Evolutionary conservation across 345 rosid genomes (phyloP).

Genomic region (Hibiscus mutabilis): DNA sequence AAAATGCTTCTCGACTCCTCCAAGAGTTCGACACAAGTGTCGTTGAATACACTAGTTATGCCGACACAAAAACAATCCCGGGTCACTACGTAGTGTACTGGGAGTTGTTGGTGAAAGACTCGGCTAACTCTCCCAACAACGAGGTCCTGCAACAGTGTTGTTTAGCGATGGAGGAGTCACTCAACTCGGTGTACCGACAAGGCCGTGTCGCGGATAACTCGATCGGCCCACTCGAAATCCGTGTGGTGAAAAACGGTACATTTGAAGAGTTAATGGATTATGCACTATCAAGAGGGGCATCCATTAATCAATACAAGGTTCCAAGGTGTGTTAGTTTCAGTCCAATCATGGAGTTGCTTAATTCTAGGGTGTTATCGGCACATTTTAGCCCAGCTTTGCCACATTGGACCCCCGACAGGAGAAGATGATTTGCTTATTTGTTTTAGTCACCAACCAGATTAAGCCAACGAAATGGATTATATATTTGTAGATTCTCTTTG

Average conservation of each 20-base stretch:
- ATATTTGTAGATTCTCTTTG: constrained; percentile 18
- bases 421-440: constrained; percentile 7
- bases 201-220: constrained; percentile 78
- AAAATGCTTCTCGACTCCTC: constrained; percentile 49
- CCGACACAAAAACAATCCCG: constrained; percentile 64
- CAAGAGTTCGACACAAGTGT: constrained; percentile 52
- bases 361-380: constrained; percentile 60
- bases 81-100: constrained; percentile 93
- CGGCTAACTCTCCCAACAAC: constrained; percentile 32
- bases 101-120: constrained; percentile 61
- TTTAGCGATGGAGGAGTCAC: constrained; percentile 76
- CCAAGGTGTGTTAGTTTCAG: constrained; percentile 89
- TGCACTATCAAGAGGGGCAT: constrained; percentile 89
- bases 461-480: constrained; percentile 16
- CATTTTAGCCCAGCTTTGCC: constrained; percentile 75
- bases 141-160: constrained; percentile 57
- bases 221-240: constrained; percentile 74
- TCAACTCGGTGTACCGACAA: constrained; percentile 89
- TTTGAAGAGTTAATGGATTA: constrained; percentile 97
- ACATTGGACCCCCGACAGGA: constrained; percentile 74
- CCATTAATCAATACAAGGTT: constrained; percentile 93
- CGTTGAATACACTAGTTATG: constrained; percentile 91
- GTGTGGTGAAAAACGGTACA: constrained; percentile 80
- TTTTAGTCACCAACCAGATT: neutral
- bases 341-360: constrained; percentile 82